Evolutionary conservation across 1,284 basidiomycete genomes (phyloP).

Genomic region (Bjerkandera adusta): DNA sequence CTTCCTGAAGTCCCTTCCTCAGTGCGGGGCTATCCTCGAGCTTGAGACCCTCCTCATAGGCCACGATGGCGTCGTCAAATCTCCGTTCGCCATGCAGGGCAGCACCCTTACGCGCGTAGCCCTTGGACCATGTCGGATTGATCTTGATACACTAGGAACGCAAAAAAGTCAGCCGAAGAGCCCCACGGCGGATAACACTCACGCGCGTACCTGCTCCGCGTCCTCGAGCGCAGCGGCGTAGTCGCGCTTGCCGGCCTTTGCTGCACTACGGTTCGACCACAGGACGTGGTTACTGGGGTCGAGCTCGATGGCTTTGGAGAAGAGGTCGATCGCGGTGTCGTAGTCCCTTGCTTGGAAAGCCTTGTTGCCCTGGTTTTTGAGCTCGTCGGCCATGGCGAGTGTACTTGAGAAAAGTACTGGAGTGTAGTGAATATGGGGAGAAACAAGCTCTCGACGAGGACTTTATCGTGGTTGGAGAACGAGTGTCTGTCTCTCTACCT

Average conservation of each 20-base stretch:
- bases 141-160: conserved; percentile 67
- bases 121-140: conserved; percentile 88
- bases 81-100: conserved; percentile 85
- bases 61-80: conserved; percentile 82
- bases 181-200: conserved; percentile 21
- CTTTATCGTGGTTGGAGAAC: conserved; percentile 7
- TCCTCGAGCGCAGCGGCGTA: conserved; percentile 82
- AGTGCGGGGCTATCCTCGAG: conserved; percentile 81
- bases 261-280: conserved; percentile 92
- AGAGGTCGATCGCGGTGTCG: conserved; percentile 84
- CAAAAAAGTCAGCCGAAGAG: conserved; percentile 1
- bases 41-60: conserved; percentile 81
- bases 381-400: conserved; percentile 39
- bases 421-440: not conserved
- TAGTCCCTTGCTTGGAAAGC: conserved; percentile 94
- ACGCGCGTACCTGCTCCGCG: conserved; percentile 88
- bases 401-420: too few relatives aligned
- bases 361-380: conserved; percentile 96
- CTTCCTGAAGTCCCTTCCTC: conserved; percentile 86
- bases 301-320: conserved; percentile 84
- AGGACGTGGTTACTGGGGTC: conserved; percentile 87
- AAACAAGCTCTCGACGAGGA: not conserved
- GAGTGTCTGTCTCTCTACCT: conserved; percentile 4
- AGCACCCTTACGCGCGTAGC: conserved; percentile 90
- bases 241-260: conserved; percentile 80